These are phyloP conservation scores for Solanum tarapatanum DNA, from an alignment of 257 asterid species.

Conservation along the genomic window DNA sequence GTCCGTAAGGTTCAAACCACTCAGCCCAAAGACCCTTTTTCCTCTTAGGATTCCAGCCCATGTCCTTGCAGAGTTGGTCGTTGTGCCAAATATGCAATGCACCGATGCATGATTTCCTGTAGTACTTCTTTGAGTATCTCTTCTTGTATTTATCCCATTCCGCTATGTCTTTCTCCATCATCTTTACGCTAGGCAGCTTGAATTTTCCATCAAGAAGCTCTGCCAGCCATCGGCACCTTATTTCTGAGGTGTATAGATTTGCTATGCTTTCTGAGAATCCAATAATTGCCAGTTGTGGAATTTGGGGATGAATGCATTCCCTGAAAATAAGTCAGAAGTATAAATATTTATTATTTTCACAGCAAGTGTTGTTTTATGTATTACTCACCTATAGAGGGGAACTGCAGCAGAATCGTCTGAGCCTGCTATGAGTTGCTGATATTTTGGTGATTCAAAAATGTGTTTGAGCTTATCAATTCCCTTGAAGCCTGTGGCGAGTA, in stretches of 20 bases:
- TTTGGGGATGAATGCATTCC: background rate
- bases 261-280: background rate
- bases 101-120: slow-evolving; percentile 25
- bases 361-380: background rate
- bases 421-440: slow-evolving; percentile 15
- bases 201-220: slow-evolving; percentile 39
- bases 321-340: background rate
- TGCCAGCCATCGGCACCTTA: slow-evolving; percentile 34
- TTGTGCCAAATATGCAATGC: slow-evolving; percentile 35
- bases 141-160: slow-evolving; percentile 34
- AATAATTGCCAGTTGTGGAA: background rate
- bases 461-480: slow-evolving; percentile 28
- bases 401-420: slow-evolving; percentile 4
- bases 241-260: slow-evolving; percentile 9
- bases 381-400: slow-evolving; percentile 30
- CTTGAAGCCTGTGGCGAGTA: slow-evolving; percentile 41
- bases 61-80: slow-evolving; percentile 46
- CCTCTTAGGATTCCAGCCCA: slow-evolving; percentile 36
- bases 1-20: slow-evolving; percentile 42
- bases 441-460: slow-evolving; percentile 13
- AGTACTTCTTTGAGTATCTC: slow-evolving; percentile 21
- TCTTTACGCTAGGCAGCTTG: slow-evolving; percentile 31
- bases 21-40: slow-evolving; percentile 32
- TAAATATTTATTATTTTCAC: background rate
- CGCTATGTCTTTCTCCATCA: slow-evolving; percentile 28